Percentiles rank a stretch among this genome's conserved stretches.
Conservation (phyloP, 805 yeast species). For the Cyberlindnera maritima region DNA sequence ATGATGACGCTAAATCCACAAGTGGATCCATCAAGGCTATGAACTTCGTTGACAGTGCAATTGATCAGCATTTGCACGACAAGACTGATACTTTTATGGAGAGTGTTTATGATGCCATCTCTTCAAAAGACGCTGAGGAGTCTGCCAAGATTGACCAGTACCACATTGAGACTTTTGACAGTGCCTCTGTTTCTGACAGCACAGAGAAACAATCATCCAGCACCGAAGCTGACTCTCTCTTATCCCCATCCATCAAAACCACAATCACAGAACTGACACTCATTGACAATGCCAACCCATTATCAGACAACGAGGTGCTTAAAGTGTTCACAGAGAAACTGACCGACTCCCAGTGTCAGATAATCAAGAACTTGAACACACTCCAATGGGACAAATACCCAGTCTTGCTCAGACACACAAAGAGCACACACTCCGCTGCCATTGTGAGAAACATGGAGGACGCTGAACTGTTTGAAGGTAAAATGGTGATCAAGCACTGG, state of each 20-base stretch:
- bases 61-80: slow-evolving; percentile 49
- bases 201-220: background rate
- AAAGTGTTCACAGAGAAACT: slow-evolving; percentile 34
- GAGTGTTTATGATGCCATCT: slow-evolving; percentile 57
- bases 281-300: background rate
- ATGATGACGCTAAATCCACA: slow-evolving; percentile 14
- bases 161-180: slow-evolving; percentile 12
- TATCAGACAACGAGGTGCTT: slow-evolving; percentile 14
- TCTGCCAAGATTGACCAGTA: slow-evolving; percentile 21
- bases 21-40: slow-evolving; percentile 12
- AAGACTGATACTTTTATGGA: slow-evolving; percentile 66
- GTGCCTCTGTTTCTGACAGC: background rate
- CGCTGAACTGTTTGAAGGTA: slow-evolving; percentile 65
- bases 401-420: slow-evolving; percentile 60
- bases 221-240: background rate
- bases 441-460: slow-evolving; percentile 60
- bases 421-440: slow-evolving; percentile 77
- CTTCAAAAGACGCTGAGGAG: slow-evolving; percentile 31
- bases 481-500: slow-evolving; percentile 64
- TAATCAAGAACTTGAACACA: slow-evolving; percentile 54
- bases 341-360: slow-evolving; percentile 43
- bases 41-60: slow-evolving; percentile 25
- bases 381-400: slow-evolving; percentile 72
- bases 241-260: slow-evolving; percentile 10
- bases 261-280: slow-evolving; percentile 30